These are phyloP conservation scores for Flagelloscypha sp. DNA, from an alignment of 768 basidiomycete genomes.

Conservation along the genomic window DNA sequence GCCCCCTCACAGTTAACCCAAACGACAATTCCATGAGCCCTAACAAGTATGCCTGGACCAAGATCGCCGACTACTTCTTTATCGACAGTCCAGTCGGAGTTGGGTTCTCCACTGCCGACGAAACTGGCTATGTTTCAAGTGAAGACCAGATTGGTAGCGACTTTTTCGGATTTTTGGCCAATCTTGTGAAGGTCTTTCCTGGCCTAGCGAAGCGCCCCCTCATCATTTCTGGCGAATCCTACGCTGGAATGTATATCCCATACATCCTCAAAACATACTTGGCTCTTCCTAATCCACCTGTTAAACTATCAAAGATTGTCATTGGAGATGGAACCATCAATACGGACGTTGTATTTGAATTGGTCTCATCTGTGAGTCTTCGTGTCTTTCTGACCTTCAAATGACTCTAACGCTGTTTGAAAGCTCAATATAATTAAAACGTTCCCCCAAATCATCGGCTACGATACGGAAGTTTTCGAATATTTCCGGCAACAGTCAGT, in stretches of 20 bases:
- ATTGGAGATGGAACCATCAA: constrained; percentile 64
- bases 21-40: constrained; percentile 39
- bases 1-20: background rate
- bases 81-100: constrained; percentile 57
- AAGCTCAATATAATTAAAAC: constrained; percentile 57
- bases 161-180: constrained; percentile 55
- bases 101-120: constrained; percentile 4
- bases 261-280: constrained; percentile 73
- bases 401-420: constrained; percentile 2
- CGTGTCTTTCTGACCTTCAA: background rate
- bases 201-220: constrained; percentile 58
- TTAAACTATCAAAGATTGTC: constrained; percentile 56
- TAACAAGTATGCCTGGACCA: constrained; percentile 53
- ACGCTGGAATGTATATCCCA: constrained; percentile 69
- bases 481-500: constrained; percentile 65
- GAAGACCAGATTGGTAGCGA: constrained; percentile 21
- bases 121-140: constrained; percentile 20
- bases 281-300: constrained; percentile 51
- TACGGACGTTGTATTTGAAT: constrained; percentile 39
- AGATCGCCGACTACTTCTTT: constrained; percentile 61
- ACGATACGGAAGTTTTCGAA: constrained; percentile 55
- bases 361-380: constrained; percentile 45
- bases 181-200: constrained; percentile 71
- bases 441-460: constrained; percentile 69
- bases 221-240: constrained; percentile 65